phyloP scores from a whole-genome alignment of 225 moss, liverwort and hornwort species.

The Bryum argenteum region DNA sequence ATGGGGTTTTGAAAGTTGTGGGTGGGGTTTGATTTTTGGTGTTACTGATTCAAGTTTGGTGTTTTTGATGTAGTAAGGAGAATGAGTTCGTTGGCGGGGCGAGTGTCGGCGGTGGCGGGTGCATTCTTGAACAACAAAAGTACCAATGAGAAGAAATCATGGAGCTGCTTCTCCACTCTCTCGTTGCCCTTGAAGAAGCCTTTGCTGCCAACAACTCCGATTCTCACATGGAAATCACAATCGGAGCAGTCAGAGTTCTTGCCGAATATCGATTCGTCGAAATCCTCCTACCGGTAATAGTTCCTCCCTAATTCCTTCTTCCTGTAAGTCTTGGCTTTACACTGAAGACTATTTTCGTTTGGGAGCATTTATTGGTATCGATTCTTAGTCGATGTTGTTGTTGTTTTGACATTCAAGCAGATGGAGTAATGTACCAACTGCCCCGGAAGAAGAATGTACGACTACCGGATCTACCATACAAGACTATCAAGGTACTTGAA shows the following conservation, averaged over 20 bases:
- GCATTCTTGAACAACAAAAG: slow-evolving; percentile 11
- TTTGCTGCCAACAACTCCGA: slow-evolving; percentile 10
- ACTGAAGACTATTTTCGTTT: too few species aligned
- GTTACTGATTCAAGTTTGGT: background rate
- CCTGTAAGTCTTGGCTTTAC: too few species aligned
- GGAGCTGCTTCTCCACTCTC: background rate
- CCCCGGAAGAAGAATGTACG: slow-evolving; percentile 10
- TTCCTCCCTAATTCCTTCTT: too few species aligned
- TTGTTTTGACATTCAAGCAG: slow-evolving; percentile 27
- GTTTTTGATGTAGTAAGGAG: background rate
- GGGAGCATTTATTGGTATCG: slow-evolving; percentile 6
- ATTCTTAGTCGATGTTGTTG: background rate
- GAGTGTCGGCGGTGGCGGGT: slow-evolving; percentile 18
- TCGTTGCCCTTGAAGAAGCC: slow-evolving; percentile 6
- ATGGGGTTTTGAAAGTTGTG: too few species aligned
- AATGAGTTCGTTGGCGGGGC: slow-evolving; percentile 35
- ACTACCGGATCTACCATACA: background rate
- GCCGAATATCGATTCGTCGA: background rate
- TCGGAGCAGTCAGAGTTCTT: slow-evolving; percentile 8
- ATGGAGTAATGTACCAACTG: too few species aligned
- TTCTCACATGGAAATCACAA: slow-evolving; percentile 11
- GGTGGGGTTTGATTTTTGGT: background rate
- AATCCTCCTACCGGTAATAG: background rate
- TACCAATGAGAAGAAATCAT: slow-evolving; percentile 13
- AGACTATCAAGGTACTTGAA: slow-evolving; percentile 29